Conservation (phyloP, 257 asterid genomes). For the Solanum sejunctum region DNA sequence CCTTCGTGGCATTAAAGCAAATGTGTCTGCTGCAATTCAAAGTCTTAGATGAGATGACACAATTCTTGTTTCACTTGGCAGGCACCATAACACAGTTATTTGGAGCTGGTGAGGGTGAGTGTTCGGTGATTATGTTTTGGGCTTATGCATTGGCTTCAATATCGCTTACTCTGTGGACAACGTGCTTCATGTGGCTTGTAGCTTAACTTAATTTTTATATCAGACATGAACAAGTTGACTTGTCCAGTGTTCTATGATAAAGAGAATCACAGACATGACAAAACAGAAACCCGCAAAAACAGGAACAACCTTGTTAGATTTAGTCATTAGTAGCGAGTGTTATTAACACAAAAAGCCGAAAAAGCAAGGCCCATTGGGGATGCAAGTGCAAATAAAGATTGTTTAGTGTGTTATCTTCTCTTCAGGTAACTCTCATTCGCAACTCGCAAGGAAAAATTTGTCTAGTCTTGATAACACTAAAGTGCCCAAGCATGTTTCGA, state of each 20-base stretch:
- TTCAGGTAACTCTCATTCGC: background rate
- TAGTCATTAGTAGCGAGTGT: background rate
- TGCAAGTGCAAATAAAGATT: background rate
- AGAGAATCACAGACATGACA: background rate
- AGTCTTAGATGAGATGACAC: background rate
- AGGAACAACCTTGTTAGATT: background rate
- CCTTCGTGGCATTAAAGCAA: background rate
- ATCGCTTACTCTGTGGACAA: constrained; percentile 61
- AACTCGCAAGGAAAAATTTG: background rate
- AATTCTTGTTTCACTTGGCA: constrained; percentile 6
- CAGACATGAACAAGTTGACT: background rate
- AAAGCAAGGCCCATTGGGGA: background rate
- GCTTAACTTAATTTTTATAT: constrained; percentile 4
- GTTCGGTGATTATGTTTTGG: constrained; percentile 79
- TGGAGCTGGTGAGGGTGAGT: constrained; percentile 72
- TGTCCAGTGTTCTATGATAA: background rate
- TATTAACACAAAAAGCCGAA: background rate
- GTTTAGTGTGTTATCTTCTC: background rate
- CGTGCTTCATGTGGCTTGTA: constrained; percentile 56
- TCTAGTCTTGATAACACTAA: background rate
- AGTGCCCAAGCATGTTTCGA: background rate
- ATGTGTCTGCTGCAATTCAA: background rate
- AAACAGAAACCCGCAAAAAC: too few species aligned
- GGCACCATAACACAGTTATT: constrained; percentile 73
- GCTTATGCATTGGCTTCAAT: constrained; percentile 58